Conservation (phyloP, 2,329 filamentous ascomycete species). For the Xylariaceae sp. region DNA sequence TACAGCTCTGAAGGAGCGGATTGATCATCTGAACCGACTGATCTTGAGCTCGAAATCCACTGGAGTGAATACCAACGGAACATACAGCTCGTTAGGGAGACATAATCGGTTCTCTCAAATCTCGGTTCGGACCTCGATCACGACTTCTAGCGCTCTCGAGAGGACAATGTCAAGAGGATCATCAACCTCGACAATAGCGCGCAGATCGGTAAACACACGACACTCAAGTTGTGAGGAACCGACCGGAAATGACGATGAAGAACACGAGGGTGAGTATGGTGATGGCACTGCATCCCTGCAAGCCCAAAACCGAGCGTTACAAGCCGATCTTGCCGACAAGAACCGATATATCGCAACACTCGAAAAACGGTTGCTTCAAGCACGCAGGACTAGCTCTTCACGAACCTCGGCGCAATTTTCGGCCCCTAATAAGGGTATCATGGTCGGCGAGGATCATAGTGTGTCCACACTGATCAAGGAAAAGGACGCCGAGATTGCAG, state of each 20-base stretch:
- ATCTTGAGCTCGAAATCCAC: constrained; percentile 95
- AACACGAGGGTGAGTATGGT: constrained; percentile 73
- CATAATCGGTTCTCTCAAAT: constrained; percentile 59
- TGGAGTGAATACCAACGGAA: constrained; percentile 78
- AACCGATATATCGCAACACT: constrained; percentile 93
- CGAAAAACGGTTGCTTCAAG: constrained; percentile 87
- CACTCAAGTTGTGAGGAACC: constrained; percentile 39
- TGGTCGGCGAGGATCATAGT: constrained; percentile 74
- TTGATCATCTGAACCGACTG: constrained; percentile 90
- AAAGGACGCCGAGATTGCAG: constrained; percentile 88
- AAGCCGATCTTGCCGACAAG: constrained; percentile 93
- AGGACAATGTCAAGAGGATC: constrained; percentile 65
- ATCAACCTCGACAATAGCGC: constrained; percentile 53
- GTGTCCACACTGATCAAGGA: constrained; percentile 69
- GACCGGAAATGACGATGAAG: constrained; percentile 55
- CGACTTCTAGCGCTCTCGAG: constrained; percentile 57
- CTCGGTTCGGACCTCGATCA: constrained; percentile 63
- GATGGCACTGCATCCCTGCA: constrained; percentile 78
- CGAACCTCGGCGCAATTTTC: constrained; percentile 72
- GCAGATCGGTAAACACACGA: constrained; percentile 44
- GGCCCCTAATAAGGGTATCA: constrained; percentile 54
- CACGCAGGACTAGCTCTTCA: constrained; percentile 82
- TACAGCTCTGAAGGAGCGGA: constrained; percentile 92
- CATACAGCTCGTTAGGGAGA: constrained; percentile 62
- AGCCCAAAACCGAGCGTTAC: constrained; percentile 85